Conservation (phyloP, 208 protist species). For the Acanthamoeba royreba region DNA sequence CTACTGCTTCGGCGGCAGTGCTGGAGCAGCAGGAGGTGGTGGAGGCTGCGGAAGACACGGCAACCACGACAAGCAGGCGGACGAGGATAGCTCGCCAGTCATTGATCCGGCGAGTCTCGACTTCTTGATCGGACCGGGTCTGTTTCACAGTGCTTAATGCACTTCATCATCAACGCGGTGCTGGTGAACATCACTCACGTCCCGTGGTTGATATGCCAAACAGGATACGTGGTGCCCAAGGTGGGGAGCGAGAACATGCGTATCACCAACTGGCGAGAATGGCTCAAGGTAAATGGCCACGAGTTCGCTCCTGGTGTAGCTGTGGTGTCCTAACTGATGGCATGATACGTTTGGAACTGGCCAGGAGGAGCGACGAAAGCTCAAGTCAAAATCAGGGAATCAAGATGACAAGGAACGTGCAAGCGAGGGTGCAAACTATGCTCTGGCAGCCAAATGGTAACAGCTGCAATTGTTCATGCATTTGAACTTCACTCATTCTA, state of each 20-base stretch:
- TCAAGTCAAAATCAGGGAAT: neutral
- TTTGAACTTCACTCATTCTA: neutral
- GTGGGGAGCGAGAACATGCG: neutral
- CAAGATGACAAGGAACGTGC: neutral
- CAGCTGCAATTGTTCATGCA: neutral
- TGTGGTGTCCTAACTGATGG: neutral
- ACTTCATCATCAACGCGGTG: too few relatives aligned
- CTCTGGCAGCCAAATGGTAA: neutral
- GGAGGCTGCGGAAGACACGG: neutral
- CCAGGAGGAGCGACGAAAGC: neutral
- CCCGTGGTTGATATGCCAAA: neutral
- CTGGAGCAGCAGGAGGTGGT: neutral
- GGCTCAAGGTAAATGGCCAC: neutral
- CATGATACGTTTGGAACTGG: neutral
- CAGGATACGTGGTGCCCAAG: slow-evolving; percentile 25
- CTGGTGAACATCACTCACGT: neutral
- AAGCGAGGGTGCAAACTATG: neutral
- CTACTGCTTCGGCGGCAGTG: slow-evolving; percentile 9
- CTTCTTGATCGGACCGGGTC: slow-evolving; percentile 1
- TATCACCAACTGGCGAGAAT: slow-evolving; percentile 3
- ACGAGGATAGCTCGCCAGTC: neutral
- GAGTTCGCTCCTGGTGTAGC: neutral
- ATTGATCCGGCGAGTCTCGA: neutral
- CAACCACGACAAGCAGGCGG: neutral
- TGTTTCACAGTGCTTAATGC: too few relatives aligned